Percentiles rank a stretch among this genome's conserved stretches.
Conservation (phyloP, 306 rosid genomes). For the Abrus pulchellus region DNA sequence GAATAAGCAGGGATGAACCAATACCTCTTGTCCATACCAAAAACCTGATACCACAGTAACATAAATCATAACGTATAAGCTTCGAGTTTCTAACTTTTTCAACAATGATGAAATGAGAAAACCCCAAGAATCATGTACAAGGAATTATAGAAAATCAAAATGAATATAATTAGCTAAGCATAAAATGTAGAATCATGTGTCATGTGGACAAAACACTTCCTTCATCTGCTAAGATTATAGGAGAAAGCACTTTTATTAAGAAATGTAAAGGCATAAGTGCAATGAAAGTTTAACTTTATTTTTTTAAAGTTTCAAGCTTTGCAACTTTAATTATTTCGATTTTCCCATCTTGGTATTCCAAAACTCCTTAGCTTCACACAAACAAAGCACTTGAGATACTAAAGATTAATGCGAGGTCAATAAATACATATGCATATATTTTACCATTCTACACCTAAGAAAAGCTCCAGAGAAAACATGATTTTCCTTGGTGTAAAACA, state of each 20-base stretch:
- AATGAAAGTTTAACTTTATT: neutral
- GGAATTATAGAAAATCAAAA: neutral
- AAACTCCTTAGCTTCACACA: constrained; percentile 7
- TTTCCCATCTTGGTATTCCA: neutral
- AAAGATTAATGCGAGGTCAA: neutral
- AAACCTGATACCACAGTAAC: constrained; percentile 64
- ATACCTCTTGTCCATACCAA: constrained; percentile 83
- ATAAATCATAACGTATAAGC: constrained; percentile 48
- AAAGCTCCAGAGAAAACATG: neutral
- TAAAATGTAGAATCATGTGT: neutral
- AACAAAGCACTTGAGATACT: neutral
- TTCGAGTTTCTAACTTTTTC: neutral
- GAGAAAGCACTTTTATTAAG: neutral
- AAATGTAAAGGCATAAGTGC: neutral
- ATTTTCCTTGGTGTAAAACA: neutral
- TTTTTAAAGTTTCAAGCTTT: neutral
- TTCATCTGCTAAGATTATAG: neutral
- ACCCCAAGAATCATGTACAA: neutral
- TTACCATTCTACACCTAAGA: neutral
- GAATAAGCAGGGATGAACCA: constrained; percentile 95
- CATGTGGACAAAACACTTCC: neutral
- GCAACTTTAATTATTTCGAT: neutral
- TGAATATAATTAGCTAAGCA: neutral
- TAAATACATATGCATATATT: neutral
- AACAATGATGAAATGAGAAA: neutral